These are phyloP conservation scores for Colletotrichum incanum DNA, from an alignment of 2,329 filamentous ascomycete species.

Conservation along the genomic window DNA sequence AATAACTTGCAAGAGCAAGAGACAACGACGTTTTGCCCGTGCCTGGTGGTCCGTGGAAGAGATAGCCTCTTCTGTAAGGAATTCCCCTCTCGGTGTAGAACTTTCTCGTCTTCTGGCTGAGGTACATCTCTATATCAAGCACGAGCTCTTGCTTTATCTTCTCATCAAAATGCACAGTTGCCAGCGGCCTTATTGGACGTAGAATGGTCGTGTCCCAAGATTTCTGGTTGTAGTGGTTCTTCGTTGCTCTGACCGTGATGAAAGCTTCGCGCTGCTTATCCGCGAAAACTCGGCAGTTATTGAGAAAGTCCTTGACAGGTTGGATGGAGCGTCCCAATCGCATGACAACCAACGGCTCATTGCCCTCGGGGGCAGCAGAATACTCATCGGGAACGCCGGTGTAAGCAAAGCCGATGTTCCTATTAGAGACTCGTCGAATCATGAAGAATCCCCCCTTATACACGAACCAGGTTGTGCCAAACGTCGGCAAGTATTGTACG, in stretches of 20 bases:
- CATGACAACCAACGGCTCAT: constrained; percentile 58
- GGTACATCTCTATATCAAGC: constrained; percentile 78
- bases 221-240: constrained; percentile 47
- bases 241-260: constrained; percentile 54
- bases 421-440: constrained; percentile 51
- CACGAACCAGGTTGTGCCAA: constrained; percentile 56
- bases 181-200: constrained; percentile 45
- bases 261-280: constrained; percentile 55
- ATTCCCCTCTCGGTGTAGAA: constrained; percentile 84
- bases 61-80: constrained; percentile 81
- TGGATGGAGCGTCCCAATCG: constrained; percentile 54
- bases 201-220: constrained; percentile 56
- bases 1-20: constrained; percentile 78
- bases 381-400: constrained; percentile 51
- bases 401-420: constrained; percentile 31
- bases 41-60: constrained; percentile 81
- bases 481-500: constrained; percentile 56
- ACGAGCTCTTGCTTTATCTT: constrained; percentile 74
- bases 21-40: constrained; percentile 85
- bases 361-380: constrained; percentile 51
- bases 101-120: constrained; percentile 67
- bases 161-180: constrained; percentile 57
- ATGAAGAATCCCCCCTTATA: constrained; percentile 54
- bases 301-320: constrained; percentile 52
- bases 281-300: constrained; percentile 50